Evolutionary conservation across 1,139 yeast genomes (phyloP).

Genomic region (Pichia sp.): DNA sequence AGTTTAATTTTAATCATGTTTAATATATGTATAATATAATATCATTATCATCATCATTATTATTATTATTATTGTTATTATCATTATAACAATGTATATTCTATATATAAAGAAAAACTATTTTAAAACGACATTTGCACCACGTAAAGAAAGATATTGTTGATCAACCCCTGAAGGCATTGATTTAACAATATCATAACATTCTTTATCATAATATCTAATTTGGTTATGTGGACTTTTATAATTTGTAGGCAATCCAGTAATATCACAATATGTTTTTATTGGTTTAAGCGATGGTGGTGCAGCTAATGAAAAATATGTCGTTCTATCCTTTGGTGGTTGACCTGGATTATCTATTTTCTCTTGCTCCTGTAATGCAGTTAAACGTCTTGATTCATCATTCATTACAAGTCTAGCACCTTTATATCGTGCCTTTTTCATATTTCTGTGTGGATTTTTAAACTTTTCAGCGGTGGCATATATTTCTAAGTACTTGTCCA

Average conservation of each 20-base stretch:
- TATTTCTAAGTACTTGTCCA: conserved; percentile 34
- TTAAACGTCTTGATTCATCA: conserved; percentile 68
- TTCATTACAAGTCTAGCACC: conserved; percentile 67
- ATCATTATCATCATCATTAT: too few species aligned
- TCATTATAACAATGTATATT: too few species aligned
- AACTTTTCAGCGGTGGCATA: conserved; percentile 44
- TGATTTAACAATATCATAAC: conserved; percentile 69
- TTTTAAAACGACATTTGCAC: conserved; percentile 78
- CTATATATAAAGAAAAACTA: conserved; percentile 21
- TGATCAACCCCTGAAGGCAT: conserved; percentile 93
- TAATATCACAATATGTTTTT: conserved; percentile 87
- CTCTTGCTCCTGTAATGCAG: conserved; percentile 29
- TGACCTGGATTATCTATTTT: conserved; percentile 5
- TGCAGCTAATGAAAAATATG: conserved; percentile 63
- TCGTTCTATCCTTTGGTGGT: conserved; percentile 40
- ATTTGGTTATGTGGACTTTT: conserved; percentile 71
- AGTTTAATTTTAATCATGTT: conserved; percentile 28
- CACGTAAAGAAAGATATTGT: conserved; percentile 80
- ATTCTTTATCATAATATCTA: conserved; percentile 77
- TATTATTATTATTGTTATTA: too few species aligned
- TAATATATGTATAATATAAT: neutral
- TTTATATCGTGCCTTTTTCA: conserved; percentile 61
- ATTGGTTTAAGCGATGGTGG: conserved; percentile 84
- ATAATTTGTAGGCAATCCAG: conserved; percentile 80
- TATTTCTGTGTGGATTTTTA: conserved; percentile 48